Base-by-base conservation (phyloP, 345 rosid genomes). In the Camelina hispida region DNA sequence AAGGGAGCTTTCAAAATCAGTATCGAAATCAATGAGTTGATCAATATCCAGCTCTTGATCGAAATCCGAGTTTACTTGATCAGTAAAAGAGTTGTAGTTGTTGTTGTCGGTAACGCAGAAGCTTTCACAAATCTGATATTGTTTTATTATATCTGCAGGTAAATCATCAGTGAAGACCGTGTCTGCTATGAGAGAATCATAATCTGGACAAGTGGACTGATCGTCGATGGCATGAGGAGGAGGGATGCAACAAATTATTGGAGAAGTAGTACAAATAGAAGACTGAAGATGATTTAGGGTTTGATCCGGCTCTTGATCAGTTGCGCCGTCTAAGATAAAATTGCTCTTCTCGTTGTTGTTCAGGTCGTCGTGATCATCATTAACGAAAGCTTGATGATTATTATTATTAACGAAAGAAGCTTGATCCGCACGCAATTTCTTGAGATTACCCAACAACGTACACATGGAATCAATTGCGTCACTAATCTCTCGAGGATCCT, bases 21-120 rank as follows among this genome's bases (percentile, higher is more conserved):
- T 28, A 0, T 30, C 43, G n/a, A 63, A 63, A 63, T 47, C 53
- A 5, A 62, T 43, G 20, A 63, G 23, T n/a, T 63, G 68, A 14
- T 44, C 54, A 46, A 63, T 32, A n/a, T 28, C 68, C n/a, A n/a
- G 28, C 38, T 6, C 23, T 46, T 30, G 25, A 64, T 46, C 16
- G 40, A n/a, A 15, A 30, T n/a, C 42, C 69, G 30, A 64, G 40
- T 5, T 12, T 4, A 5, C 32, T 53, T 53, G n/a, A 22, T 53
- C 4, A 52, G 32, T 6, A 28, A 28, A 28, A 10, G 11, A 51
- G 11, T n/a, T n/a, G n/a, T 12, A 6, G 6, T 18, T 6, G 12
- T 9, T 18, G 6, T 50, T 18, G 13, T 50, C 16, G 13, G 22
- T 18, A 50, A 17, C 55, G 20, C 12, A 51, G 3, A 18, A 51